Evolutionary conservation across 2,329 filamentous ascomycete species (phyloP).

Genomic region (Dactylonectria macrodidyma): DNA sequence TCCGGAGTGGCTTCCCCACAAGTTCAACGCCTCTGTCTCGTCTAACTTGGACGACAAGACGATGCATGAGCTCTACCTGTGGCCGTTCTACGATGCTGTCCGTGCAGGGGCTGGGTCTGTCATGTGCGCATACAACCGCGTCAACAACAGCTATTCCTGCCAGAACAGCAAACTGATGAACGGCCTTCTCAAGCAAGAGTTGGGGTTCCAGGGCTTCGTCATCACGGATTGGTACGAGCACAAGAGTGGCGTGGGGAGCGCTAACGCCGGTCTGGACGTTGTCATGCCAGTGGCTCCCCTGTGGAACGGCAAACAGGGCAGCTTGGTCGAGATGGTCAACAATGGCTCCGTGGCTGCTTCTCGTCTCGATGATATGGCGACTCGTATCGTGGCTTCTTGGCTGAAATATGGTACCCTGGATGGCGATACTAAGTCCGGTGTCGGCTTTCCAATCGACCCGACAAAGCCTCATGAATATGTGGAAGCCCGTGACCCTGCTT

Average conservation of each 20-base stretch:
- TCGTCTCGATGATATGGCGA: no score
- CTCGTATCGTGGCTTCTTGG: no score
- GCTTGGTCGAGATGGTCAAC: no score
- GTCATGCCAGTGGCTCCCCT: no score
- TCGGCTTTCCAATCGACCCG: constrained; percentile 57
- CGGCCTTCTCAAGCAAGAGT: constrained; percentile 63
- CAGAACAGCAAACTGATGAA: constrained; percentile 65
- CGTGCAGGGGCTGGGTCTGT: constrained; percentile 51
- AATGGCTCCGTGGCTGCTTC: no score
- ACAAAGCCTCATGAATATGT: constrained; percentile 60
- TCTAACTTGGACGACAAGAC: constrained; percentile 71
- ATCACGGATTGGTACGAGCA: constrained; percentile 62
- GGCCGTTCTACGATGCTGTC: constrained; percentile 53
- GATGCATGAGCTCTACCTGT: constrained; percentile 66
- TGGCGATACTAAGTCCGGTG: no score
- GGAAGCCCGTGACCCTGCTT: constrained; percentile 65
- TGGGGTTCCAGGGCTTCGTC: constrained; percentile 63
- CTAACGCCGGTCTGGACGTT: constrained; percentile 61
- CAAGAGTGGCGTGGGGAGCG: constrained; percentile 57
- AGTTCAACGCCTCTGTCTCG: constrained; percentile 35
- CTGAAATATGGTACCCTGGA: no score
- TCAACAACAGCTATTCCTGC: constrained; percentile 66
- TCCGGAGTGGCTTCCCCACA: not conserved
- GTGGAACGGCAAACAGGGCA: no score
- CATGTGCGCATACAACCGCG: constrained; percentile 61